Evolutionary conservation across 2,329 filamentous ascomycete genomes (phyloP).

Genomic region (Aquanectria penicillioides): DNA sequence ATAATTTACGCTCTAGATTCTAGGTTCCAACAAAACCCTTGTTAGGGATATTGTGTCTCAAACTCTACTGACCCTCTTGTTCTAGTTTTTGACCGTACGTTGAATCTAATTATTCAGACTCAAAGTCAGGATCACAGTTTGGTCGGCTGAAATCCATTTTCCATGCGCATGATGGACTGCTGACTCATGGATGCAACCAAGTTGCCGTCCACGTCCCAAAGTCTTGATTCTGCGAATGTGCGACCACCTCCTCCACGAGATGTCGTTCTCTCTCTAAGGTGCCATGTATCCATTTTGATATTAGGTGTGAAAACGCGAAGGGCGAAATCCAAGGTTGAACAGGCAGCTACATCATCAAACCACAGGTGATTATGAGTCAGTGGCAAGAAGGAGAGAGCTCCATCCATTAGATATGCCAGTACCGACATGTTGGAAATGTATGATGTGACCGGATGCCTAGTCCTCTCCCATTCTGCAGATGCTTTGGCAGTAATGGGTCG

Average conservation of each 20-base stretch:
- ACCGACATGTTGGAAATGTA: conserved; percentile 48
- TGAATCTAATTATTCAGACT: not conserved
- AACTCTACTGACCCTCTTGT: too few relatives aligned
- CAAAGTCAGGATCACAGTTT: conserved; percentile 18
- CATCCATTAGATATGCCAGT: conserved; percentile 57
- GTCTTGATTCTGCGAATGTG: conserved; percentile 54
- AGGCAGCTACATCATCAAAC: conserved; percentile 55
- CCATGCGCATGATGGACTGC: conserved; percentile 50
- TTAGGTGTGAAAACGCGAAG: conserved; percentile 53
- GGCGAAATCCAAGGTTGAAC: conserved; percentile 61
- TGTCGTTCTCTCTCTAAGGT: conserved; percentile 53
- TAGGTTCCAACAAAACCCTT: too few relatives aligned
- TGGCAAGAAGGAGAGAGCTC: conserved; percentile 54
- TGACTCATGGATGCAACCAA: conserved; percentile 60
- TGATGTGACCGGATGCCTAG: conserved; percentile 29
- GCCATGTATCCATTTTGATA: conserved; percentile 53
- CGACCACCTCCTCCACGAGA: conserved; percentile 51
- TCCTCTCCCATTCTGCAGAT: conserved; percentile 55
- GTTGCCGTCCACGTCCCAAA: conserved; percentile 56
- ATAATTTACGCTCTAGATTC: too few relatives aligned
- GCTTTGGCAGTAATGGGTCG: conserved; percentile 47
- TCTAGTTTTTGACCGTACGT: too few relatives aligned
- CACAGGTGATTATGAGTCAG: conserved; percentile 54
- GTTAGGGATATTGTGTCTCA: too few relatives aligned
- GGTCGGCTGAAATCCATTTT: conserved; percentile 3